A percentile compares a stretch with the other conserved stretches of the same genome.
Conservation (phyloP, 371 early-diverging fungal genomes). For the Phascolomyces articulosus region DNA sequence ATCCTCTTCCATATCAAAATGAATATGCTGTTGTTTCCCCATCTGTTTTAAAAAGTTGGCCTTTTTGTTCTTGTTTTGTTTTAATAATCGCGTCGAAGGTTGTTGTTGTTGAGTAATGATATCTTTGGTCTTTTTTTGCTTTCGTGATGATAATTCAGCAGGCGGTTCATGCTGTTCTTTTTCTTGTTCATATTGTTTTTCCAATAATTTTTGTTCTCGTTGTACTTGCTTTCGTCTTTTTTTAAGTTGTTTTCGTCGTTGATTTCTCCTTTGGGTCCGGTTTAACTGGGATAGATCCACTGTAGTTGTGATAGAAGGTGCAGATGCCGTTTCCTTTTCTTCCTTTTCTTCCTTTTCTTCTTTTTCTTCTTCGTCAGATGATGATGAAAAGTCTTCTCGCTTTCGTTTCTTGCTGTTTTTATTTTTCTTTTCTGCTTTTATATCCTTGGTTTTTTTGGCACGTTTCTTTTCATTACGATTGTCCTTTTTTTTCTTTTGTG, state of each 20-base stretch:
- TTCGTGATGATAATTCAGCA: background rate
- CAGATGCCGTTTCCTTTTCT: background rate
- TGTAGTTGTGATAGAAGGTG: no score
- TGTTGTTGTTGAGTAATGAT: no score
- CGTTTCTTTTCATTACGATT: background rate
- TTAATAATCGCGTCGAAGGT: background rate
- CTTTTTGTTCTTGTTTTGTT: conserved; percentile 4
- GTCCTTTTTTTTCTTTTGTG: background rate
- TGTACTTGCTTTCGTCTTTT: background rate
- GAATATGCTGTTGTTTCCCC: background rate
- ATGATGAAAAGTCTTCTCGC: background rate
- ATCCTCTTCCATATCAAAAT: background rate
- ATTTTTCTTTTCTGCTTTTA: conserved; percentile 8
- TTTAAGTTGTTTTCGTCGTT: background rate
- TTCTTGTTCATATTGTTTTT: background rate
- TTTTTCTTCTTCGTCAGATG: background rate
- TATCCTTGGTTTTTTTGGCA: background rate
- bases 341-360: background rate
- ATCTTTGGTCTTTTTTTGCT: background rate
- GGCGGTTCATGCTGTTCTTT: background rate
- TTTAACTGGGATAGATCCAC: no score
- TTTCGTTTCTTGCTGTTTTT: background rate
- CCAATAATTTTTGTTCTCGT: background rate
- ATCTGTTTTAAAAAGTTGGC: conserved; percentile 7
- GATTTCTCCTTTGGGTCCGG: background rate